Conservation (phyloP, 169 alveolate genomes). For the Plasmodium ovale region DNA sequence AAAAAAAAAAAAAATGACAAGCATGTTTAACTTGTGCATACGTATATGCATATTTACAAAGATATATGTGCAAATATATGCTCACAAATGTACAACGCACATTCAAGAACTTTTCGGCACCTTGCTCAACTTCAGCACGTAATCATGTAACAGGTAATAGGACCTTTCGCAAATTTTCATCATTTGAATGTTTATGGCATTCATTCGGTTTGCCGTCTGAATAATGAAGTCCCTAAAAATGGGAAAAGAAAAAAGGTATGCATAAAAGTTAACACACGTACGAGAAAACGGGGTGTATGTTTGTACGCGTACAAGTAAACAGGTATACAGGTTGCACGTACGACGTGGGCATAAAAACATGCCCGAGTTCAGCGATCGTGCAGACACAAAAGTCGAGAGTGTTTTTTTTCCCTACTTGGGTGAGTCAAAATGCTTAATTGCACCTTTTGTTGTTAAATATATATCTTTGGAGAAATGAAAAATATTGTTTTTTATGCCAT, state of each 20-base stretch:
- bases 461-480: constrained; percentile 66
- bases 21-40: not conserved
- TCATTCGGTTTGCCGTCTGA: constrained; percentile 61
- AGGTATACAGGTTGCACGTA: not conserved
- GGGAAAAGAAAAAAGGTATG: not conserved
- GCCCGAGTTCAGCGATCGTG: no score
- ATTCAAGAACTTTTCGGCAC: constrained; percentile 47
- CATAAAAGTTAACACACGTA: not conserved
- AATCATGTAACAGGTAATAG: constrained; percentile 40
- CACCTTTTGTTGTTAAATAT: constrained; percentile 65
- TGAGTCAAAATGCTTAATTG: constrained; percentile 69
- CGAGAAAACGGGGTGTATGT: not conserved
- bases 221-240: constrained; percentile 65
- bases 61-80: not conserved
- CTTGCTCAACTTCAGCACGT: constrained; percentile 34
- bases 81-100: not conserved
- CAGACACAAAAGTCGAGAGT: no score
- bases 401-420: constrained; percentile 57
- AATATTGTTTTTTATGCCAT: constrained; percentile 38
- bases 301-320: not conserved
- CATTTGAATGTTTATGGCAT: constrained; percentile 71
- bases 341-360: no score
- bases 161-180: constrained; percentile 72
- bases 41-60: not conserved
- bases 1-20: not conserved